Base-by-base conservation (phyloP, 2,329 filamentous ascomycete genomes). In the Ophiosphaerella herpotricha region DNA sequence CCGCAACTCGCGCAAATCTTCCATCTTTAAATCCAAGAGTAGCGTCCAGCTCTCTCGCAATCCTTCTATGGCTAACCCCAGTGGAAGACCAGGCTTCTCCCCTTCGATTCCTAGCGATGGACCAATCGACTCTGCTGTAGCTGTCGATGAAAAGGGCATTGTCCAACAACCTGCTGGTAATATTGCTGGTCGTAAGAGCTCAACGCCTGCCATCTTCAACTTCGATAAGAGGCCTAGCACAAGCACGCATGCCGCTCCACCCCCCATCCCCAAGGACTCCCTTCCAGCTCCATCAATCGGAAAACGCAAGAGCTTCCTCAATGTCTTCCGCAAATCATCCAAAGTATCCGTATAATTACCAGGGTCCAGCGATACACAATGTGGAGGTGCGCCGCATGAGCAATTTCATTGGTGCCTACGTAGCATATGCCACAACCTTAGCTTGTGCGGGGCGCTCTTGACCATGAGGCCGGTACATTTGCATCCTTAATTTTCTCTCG, bases 251-350 rank as follows among this genome's bases (percentile, higher is more conserved):
- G 48, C 54, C 7, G 38, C 46, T 7, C 65, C 70, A 23, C 70
- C 70, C 14, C 65, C 70, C 6, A 63, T 70, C 29, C 68, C 70
- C 33, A 53, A 68, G 50, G 62, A 72, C 50, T 56, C 39, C 16
- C 54, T 54, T 21, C 49, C 62, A 11, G 60, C 59, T n/a, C 62
- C 70, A n/a, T 73, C 68, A 48, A 64, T 77, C 38, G 68, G 71
- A 44, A 79, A 78, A 66, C 69, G 77, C 49, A 79, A 79, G 66
- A 79, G 76, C 52, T 74, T 80, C 50, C 57, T 78, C 48, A 66
- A 68, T 18, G 75, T 77, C 29, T 79, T 79, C 57, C 72, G 71
- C 45, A 63, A 34, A 58, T 21, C n/a, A 18, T 31, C 46, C 43
- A 39, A 29, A 29, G 26, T 11, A 29, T 29, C 26, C 7, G 11